phyloP scores from a whole-genome alignment of 352 stramenopile genomes.

The Ophiocytium majus region DNA sequence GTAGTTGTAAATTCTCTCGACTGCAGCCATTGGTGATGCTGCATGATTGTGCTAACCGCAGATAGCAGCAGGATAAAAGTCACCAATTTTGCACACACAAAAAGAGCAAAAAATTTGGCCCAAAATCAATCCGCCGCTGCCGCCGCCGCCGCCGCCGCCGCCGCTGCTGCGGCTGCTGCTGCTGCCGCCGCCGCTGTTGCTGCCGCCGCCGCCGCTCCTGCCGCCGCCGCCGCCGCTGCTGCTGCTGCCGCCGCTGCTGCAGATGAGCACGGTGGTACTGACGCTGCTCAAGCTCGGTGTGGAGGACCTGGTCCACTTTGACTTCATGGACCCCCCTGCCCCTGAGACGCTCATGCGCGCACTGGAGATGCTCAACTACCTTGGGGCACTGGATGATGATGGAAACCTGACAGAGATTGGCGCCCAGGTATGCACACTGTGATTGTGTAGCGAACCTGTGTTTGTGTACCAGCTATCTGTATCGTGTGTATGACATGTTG shows the following conservation, averaged over 20 bases:
- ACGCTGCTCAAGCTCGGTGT: slow-evolving; percentile 97
- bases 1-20: no score
- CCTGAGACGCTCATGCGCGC: slow-evolving; percentile 96
- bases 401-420: slow-evolving; percentile 87
- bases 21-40: no score
- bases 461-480: no score
- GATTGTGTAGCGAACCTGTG: no score
- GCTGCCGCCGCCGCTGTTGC: background rate
- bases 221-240: background rate
- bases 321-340: slow-evolving; percentile 99
- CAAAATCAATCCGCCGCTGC: background rate
- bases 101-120: background rate
- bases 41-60: no score
- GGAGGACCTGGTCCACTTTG: slow-evolving; percentile 95
- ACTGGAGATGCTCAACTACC: slow-evolving; percentile 96
- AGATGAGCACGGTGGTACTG: slow-evolving; percentile 71
- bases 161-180: background rate
- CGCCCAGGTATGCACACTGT: slow-evolving; percentile 27
- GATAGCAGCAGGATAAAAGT: background rate
- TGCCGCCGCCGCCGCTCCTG: background rate
- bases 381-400: slow-evolving; percentile 94
- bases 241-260: background rate
- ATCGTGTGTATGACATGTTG: no score
- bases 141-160: no score
- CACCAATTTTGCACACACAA: background rate